Evolutionary conservation across 768 basidiomycete species (phyloP).

Genomic region (Boletus rex-veris): DNA sequence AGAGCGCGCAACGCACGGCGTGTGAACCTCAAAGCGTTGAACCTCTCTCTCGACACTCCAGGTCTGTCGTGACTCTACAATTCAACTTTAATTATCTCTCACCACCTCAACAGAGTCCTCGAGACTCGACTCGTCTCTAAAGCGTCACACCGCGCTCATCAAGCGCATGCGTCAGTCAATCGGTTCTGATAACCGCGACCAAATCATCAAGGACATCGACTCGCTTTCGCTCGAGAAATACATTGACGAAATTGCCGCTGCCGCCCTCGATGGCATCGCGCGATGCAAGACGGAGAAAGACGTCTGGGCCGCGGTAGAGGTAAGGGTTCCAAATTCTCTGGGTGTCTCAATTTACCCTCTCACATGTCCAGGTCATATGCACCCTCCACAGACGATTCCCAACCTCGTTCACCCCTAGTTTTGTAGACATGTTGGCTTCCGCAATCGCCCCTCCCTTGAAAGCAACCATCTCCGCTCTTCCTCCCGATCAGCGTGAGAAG

Average conservation of each 20-base stretch:
- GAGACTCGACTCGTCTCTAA: constrained; percentile 91
- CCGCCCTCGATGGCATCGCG: constrained; percentile 77
- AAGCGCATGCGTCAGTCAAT: constrained; percentile 89
- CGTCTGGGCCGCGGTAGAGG: constrained; percentile 89
- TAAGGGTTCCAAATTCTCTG: constrained; percentile 32
- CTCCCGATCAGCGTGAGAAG: constrained; percentile 84
- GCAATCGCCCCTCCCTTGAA: constrained; percentile 60
- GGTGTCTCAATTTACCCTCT: not conserved
- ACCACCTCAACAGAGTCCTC: constrained; percentile 48
- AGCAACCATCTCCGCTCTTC: constrained; percentile 50
- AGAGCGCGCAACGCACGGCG: constrained; percentile 53
- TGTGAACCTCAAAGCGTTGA: constrained; percentile 54
- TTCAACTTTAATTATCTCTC: constrained; percentile 4
- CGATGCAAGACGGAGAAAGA: constrained; percentile 94
- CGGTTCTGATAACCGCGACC: constrained; percentile 75
- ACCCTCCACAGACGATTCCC: constrained; percentile 86
- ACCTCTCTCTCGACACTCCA: constrained; percentile 45
- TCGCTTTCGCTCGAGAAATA: constrained; percentile 92
- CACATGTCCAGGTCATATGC: constrained; percentile 67
- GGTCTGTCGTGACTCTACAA: constrained; percentile 34
- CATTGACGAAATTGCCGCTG: constrained; percentile 88
- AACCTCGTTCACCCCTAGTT: constrained; percentile 67
- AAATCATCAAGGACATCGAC: constrained; percentile 90
- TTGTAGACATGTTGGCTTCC: constrained; percentile 57
- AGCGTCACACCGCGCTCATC: constrained; percentile 92